Conservation (phyloP, 768 basidiomycete genomes). For the Russula abietina region DNA sequence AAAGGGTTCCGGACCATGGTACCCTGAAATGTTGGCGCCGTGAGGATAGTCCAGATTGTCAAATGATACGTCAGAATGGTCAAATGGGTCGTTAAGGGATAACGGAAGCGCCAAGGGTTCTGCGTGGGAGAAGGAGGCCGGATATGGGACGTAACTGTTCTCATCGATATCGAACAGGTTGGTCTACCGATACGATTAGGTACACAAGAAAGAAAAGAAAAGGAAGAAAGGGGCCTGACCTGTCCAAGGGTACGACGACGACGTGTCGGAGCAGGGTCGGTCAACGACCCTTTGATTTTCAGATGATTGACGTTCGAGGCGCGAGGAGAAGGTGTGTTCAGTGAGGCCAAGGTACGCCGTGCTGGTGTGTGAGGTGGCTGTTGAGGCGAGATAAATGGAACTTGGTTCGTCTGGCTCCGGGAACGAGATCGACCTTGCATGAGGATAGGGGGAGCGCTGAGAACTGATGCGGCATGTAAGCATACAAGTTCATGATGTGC, state of each 20-base stretch:
- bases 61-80: slow-evolving; percentile 27
- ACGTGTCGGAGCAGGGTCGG: slow-evolving; percentile 57
- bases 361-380: slow-evolving; percentile 31
- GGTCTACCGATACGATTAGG: slow-evolving; percentile 29
- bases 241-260: slow-evolving; percentile 39
- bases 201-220: slow-evolving; percentile 24
- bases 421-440: slow-evolving; percentile 28
- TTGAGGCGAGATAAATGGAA: slow-evolving; percentile 29
- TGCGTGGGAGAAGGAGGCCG: slow-evolving; percentile 34
- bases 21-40: slow-evolving; percentile 16
- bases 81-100: slow-evolving; percentile 41
- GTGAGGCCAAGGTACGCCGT: slow-evolving; percentile 34
- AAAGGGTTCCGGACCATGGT: slow-evolving; percentile 26
- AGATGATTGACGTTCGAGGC: slow-evolving; percentile 47
- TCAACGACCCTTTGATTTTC: slow-evolving; percentile 63
- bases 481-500: not conserved
- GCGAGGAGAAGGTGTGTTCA: slow-evolving; percentile 66
- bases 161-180: slow-evolving; percentile 74
- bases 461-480: slow-evolving; percentile 18
- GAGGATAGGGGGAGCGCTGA: slow-evolving; percentile 24
- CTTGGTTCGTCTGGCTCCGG: slow-evolving; percentile 27
- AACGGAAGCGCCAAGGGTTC: slow-evolving; percentile 32
- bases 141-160: slow-evolving; percentile 52
- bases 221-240: slow-evolving; percentile 29
- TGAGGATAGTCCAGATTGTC: slow-evolving; percentile 32